Conservation (phyloP, 805 yeast genomes). For the Lipomyces sp. region DNA sequence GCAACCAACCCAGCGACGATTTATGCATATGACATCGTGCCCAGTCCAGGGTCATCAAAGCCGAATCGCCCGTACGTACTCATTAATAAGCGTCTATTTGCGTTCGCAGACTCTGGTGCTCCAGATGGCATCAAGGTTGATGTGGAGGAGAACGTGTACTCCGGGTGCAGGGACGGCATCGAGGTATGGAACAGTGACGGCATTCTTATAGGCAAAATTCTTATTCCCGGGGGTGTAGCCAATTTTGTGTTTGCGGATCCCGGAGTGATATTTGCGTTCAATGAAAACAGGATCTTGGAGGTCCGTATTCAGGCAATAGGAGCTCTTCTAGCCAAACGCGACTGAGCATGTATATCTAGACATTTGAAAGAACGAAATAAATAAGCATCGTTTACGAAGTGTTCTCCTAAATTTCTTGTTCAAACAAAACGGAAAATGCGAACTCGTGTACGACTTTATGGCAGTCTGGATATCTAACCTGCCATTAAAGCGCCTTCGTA, state of each 20-base stretch:
- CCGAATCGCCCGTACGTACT: conserved; percentile 23
- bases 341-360: too few species aligned
- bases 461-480: too few species aligned
- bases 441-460: too few species aligned
- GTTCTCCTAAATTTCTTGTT: too few species aligned
- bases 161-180: conserved; percentile 35
- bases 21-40: conserved; percentile 33
- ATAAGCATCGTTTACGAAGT: too few species aligned
- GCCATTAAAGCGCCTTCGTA: too few species aligned
- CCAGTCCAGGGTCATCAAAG: conserved; percentile 9
- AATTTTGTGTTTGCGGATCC: conserved; percentile 34
- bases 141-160: conserved; percentile 32
- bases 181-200: conserved; percentile 35
- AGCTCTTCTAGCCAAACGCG: conserved; percentile 16
- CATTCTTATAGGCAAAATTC: conserved; percentile 31
- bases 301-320: conserved; percentile 26
- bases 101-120: conserved; percentile 32
- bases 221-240: conserved; percentile 33
- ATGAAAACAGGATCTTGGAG: conserved; percentile 30
- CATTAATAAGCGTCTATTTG: conserved; percentile 33
- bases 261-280: conserved; percentile 30
- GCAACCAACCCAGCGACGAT: conserved; percentile 29
- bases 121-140: conserved; percentile 37
- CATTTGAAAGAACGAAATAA: too few species aligned
- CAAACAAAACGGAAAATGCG: too few species aligned